These are phyloP conservation scores for Trichosporon ovoides DNA, from an alignment of 1,284 basidiomycete genomes.

Conservation along the genomic window DNA sequence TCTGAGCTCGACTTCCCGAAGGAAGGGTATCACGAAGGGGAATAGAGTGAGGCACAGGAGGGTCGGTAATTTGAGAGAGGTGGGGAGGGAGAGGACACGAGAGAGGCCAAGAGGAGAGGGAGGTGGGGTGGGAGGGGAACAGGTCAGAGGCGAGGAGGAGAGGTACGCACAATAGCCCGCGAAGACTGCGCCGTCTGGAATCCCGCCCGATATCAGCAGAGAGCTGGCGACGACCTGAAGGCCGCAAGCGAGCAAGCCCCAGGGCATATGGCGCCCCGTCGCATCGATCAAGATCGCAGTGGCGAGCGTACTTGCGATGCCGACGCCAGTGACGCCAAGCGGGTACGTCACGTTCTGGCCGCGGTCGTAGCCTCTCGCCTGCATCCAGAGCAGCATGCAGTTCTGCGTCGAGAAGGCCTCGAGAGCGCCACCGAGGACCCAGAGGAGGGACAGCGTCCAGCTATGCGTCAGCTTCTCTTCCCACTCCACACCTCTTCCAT, in stretches of 20 bases:
- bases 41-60: too few species aligned
- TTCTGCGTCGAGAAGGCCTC: slow-evolving; percentile 12
- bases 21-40: too few species aligned
- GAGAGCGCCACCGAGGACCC: slow-evolving; percentile 13
- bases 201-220: background rate
- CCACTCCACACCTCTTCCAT: too few species aligned
- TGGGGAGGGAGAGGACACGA: too few species aligned
- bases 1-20: too few species aligned
- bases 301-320: slow-evolving; percentile 1
- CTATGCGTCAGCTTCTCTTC: background rate
- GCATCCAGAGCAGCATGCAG: slow-evolving; percentile 14
- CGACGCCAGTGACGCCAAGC: slow-evolving; percentile 9
- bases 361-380: slow-evolving; percentile 1
- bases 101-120: too few species aligned
- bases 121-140: too few species aligned
- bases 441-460: slow-evolving; percentile 11
- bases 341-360: slow-evolving; percentile 12
- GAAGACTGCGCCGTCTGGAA: background rate
- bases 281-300: too few species aligned
- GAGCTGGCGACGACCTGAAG: slow-evolving; percentile 5
- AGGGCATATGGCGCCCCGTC: background rate
- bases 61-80: too few species aligned
- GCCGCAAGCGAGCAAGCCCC: slow-evolving; percentile 5
- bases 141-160: too few species aligned
- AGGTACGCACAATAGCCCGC: background rate